phyloP scores from a whole-genome alignment of 1,284 basidiomycete genomes.

The Laetiporus sulphureus region DNA sequence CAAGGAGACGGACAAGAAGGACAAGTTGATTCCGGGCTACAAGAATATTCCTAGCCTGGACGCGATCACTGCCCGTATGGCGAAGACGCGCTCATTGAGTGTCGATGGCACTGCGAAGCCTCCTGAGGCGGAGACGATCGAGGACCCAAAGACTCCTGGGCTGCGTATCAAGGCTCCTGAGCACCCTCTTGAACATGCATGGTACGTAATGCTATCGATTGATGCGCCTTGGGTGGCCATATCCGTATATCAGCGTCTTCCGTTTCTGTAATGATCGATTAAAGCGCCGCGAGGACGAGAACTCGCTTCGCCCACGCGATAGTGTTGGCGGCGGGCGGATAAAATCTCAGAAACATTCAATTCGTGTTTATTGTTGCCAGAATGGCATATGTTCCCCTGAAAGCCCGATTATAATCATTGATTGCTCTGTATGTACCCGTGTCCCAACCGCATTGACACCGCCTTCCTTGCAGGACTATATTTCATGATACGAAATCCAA shows the following conservation, averaged over 20 bases:
- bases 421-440: too few species aligned
- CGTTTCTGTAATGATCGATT: too few species aligned
- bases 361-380: too few species aligned
- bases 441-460: too few species aligned
- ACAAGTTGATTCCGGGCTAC: conserved; percentile 60
- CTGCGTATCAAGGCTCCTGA: conserved; percentile 67
- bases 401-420: too few species aligned
- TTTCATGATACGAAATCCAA: conserved; percentile 84
- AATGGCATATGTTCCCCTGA: too few species aligned
- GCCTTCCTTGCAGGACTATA: conserved; percentile 56
- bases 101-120: conserved; percentile 67
- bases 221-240: too few species aligned
- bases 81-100: conserved; percentile 59
- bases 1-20: conserved; percentile 30
- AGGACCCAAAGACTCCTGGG: conserved; percentile 75
- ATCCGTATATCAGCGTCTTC: too few species aligned
- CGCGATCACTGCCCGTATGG: conserved; percentile 70
- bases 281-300: too few species aligned
- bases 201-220: conserved; percentile 45
- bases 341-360: too few species aligned
- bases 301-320: too few species aligned
- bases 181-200: conserved; percentile 79
- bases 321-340: too few species aligned
- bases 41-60: conserved; percentile 82
- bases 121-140: conserved; percentile 67